Conservation (phyloP, 202 grass and related monocot genomes). For the Digitaria exilis region DNA sequence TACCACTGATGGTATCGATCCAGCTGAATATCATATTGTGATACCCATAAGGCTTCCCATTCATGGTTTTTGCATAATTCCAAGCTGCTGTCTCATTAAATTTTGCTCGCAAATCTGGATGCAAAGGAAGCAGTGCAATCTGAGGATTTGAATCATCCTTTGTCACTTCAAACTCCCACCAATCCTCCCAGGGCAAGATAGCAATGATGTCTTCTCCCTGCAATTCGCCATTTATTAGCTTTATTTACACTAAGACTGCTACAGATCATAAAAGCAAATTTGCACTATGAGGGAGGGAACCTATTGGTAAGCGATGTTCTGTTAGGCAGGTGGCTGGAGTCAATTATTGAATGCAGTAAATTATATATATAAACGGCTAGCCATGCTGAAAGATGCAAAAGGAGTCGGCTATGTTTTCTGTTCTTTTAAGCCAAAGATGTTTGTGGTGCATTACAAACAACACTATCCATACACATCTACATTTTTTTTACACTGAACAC, state of each 20-base stretch:
- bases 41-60: slow-evolving; percentile 83
- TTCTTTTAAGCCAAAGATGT: slow-evolving; percentile 14
- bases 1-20: slow-evolving; percentile 89
- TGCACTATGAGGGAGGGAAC: not conserved
- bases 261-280: not conserved
- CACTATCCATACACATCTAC: slow-evolving; percentile 1
- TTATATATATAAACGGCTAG: not conserved
- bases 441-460: slow-evolving; percentile 15
- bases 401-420: not conserved
- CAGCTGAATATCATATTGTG: slow-evolving; percentile 99
- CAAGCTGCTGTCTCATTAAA: slow-evolving; percentile 97
- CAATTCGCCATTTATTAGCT: slow-evolving; percentile 18
- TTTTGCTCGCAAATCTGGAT: slow-evolving; percentile 76
- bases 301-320: not conserved
- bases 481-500: not conserved
- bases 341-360: not conserved
- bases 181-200: slow-evolving; percentile 96
- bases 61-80: slow-evolving; percentile 90
- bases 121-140: slow-evolving; percentile 83
- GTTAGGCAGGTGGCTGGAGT: not conserved
- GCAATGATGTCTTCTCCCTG: slow-evolving; percentile 97
- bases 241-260: slow-evolving; percentile 4
- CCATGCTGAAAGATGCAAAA: not conserved
- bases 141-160: slow-evolving; percentile 94
- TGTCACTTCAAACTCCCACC: slow-evolving; percentile 87